A percentile compares a stretch with the other conserved stretches of the same genome.
phyloP scores from a whole-genome alignment of 345 rosid genomes.

The Lenwebbia sp. region DNA sequence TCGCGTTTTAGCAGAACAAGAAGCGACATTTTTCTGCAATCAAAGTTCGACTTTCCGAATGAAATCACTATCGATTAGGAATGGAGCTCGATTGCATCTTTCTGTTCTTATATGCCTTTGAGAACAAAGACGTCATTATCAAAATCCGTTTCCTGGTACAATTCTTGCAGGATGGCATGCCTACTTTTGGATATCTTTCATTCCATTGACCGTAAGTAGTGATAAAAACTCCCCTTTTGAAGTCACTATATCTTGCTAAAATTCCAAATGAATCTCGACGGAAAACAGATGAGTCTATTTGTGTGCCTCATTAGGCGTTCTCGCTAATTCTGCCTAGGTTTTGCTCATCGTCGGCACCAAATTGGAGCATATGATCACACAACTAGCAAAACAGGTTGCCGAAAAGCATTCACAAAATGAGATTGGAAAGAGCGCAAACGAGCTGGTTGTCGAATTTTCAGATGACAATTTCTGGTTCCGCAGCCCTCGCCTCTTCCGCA shows the following conservation, averaged over 20 bases:
- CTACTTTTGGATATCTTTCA: conserved; percentile 63
- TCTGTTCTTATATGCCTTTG: too few species aligned
- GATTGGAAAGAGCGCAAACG: conserved; percentile 21
- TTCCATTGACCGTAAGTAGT: conserved; percentile 56
- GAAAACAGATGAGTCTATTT: too few species aligned
- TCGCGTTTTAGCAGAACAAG: too few species aligned
- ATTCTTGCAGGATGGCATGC: conserved; percentile 59
- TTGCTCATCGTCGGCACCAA: conserved; percentile 66
- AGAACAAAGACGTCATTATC: too few species aligned
- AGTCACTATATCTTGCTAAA: too few species aligned
- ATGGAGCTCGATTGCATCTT: too few species aligned
- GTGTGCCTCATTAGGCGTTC: not conserved
- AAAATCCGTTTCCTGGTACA: too few species aligned
- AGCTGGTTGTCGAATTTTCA: conserved; percentile 55
- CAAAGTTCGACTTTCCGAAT: too few species aligned
- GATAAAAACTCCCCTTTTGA: too few species aligned
- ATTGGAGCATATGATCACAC: conserved; percentile 60
- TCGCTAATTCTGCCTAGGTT: conserved; percentile 23
- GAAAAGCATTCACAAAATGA: conserved; percentile 41
- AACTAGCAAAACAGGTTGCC: conserved; percentile 59
- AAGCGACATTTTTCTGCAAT: too few species aligned
- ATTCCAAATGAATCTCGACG: too few species aligned
- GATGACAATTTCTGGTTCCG: conserved; percentile 68
- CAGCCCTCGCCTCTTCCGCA: conserved; percentile 42
- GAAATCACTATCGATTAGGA: too few species aligned